phyloP scores from a whole-genome alignment of 495 filamentous ascomycete genomes.

The Aspergillus biplanus region DNA sequence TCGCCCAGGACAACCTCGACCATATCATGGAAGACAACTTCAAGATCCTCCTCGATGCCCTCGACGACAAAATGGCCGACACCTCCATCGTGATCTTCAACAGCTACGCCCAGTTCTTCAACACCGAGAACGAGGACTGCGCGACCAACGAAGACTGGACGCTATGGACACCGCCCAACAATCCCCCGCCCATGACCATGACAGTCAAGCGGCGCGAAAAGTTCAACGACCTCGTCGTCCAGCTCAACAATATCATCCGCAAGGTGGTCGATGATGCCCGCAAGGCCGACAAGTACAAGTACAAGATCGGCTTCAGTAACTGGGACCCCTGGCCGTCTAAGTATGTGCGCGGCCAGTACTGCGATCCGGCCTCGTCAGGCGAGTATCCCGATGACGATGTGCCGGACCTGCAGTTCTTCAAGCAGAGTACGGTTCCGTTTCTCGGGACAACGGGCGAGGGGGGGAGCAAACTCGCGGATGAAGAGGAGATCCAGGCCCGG shows the following conservation, averaged over 20 bases:
- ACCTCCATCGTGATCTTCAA: constrained; percentile 28
- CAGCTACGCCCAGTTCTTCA: constrained; percentile 35
- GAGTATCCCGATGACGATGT: constrained; percentile 27
- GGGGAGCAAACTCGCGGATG: constrained; percentile 1
- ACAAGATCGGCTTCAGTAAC: constrained; percentile 14
- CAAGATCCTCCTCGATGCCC: constrained; percentile 15
- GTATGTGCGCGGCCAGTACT: constrained; percentile 27
- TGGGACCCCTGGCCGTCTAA: constrained; percentile 28
- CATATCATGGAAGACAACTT: constrained; percentile 28
- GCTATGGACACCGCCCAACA: neutral
- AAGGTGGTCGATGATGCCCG: constrained; percentile 21
- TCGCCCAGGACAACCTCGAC: constrained; percentile 25
- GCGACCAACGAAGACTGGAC: constrained; percentile 26
- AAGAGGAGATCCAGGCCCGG: neutral
- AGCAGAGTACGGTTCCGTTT: constrained; percentile 22
- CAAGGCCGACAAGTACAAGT: constrained; percentile 11
- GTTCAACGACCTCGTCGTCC: constrained; percentile 32
- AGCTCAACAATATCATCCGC: constrained; percentile 26
- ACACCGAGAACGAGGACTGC: constrained; percentile 26
- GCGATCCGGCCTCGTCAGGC: constrained; percentile 23
- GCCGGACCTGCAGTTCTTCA: constrained; percentile 28
- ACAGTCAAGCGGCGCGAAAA: constrained; percentile 20
- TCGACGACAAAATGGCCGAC: constrained; percentile 27
- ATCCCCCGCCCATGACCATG: constrained; percentile 18
- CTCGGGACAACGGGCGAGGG: constrained; percentile 1